Base-by-base conservation (phyloP, 2,329 filamentous ascomycete genomes). In the Teratosphaeria pseudoeucalypti region DNA sequence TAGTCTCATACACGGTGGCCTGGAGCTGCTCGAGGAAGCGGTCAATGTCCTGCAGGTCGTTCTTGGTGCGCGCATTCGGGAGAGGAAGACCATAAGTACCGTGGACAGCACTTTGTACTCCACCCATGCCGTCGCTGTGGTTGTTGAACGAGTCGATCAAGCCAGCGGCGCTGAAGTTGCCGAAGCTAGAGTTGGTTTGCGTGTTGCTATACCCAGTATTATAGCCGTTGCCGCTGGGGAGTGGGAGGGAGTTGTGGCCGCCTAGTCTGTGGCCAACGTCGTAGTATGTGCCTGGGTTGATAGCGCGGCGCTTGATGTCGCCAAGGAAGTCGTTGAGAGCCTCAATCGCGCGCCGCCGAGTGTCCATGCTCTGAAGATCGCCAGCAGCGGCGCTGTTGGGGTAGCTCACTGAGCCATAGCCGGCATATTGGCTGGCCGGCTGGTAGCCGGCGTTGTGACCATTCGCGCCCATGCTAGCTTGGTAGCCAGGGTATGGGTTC, bases 21-120 rank as follows among this genome's bases (percentile, higher is more conserved):
- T 96, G 92, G 81, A 97, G 92, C 76, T 96, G 90, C 76, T 96
- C 91, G 58, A 99, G 83, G 73, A 97, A 89, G 71, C 91, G 88
- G 73, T 97, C 94, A 70, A 97, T 92, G 73, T 95, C 91, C 72
- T 95, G 79, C 52, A 99, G 81, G 72, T 99, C 94, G 73, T 85
- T 91, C 82, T 97, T 96, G 55, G 92, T 96, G 70, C 92, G 86
- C 59, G 95, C 82, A 68, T 91, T 95, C 79, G 95, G 90, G 10
- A 91, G 85, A 58, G 94, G 90, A 61, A 96, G 81, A 63, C 90
- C 90, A 77, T 96, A 96, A 57, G 92, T 89, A 72, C 90, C 85
- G 49, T 87, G 82, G 66, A 87, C 81, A 43, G 85, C 81, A 43
- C 67, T 67, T 27, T 70, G 68, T 19, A 69, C 73, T 52, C 76